These are phyloP conservation scores for Cladosporium austrohemisphaericum DNA, from an alignment of 2,329 filamentous ascomycete species.

Conservation along the genomic window DNA sequence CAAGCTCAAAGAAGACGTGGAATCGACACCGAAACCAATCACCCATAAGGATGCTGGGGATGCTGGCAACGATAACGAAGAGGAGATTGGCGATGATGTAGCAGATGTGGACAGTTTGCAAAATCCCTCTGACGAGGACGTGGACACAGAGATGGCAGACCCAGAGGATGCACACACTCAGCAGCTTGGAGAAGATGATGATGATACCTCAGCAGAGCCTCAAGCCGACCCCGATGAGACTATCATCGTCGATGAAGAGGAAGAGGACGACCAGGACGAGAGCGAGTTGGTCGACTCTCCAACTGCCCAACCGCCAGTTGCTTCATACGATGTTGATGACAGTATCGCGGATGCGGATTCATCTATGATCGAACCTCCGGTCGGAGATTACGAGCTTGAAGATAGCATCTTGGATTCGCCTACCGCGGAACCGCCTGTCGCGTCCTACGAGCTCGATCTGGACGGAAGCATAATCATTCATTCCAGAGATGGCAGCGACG, in stretches of 20 bases:
- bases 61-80: conserved; percentile 1
- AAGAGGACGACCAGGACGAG: conserved; percentile 13
- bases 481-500: neutral
- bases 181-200: neutral
- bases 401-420: conserved; percentile 2
- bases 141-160: neutral
- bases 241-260: conserved; percentile 17
- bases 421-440: neutral
- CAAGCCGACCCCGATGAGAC: conserved; percentile 18
- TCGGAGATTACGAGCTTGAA: neutral
- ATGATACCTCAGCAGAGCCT: neutral
- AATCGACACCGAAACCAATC: neutral
- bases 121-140: no score
- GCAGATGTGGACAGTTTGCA: conserved; percentile 2
- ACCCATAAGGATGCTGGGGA: neutral
- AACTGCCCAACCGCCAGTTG: neutral
- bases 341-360: neutral
- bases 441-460: conserved; percentile 1
- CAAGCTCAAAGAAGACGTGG: conserved; percentile 12
- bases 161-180: neutral
- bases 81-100: conserved; percentile 1
- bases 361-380: conserved; percentile 1
- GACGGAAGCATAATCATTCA: conserved; percentile 5
- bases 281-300: neutral
- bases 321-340: conserved; percentile 1